phyloP scores from a whole-genome alignment of 2,329 filamentous ascomycete genomes.

The Alternaria atra region DNA sequence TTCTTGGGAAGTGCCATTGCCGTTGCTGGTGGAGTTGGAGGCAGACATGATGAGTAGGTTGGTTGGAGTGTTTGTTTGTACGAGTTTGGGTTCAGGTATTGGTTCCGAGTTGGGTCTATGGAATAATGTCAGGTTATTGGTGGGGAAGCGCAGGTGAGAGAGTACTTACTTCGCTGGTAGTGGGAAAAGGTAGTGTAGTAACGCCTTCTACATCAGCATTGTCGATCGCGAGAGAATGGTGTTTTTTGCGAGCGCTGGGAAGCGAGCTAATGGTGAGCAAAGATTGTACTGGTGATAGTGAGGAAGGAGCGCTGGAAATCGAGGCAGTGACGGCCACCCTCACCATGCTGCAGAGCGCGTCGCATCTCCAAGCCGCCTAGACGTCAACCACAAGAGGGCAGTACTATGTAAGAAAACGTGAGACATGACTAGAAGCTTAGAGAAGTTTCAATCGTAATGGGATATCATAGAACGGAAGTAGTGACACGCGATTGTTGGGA shows the following conservation, averaged over 20 bases:
- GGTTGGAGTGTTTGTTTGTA: not conserved
- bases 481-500: not conserved
- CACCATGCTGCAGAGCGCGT: not conserved
- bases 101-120: not conserved
- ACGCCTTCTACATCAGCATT: not conserved
- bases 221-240: not conserved
- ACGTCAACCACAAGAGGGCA: not conserved
- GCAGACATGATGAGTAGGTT: not conserved
- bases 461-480: not conserved
- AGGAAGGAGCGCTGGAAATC: not conserved
- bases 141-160: constrained; percentile 2
- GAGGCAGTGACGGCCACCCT: not conserved
- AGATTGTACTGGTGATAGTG: not conserved
- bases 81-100: not conserved
- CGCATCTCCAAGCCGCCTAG: not conserved
- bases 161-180: not conserved
- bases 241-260: not conserved
- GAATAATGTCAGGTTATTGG: not conserved
- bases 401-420: too few relatives aligned
- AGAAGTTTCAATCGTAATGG: not conserved
- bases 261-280: not conserved
- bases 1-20: not conserved
- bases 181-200: not conserved
- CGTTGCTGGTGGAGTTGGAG: not conserved
- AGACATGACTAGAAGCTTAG: not conserved